Evolutionary conservation across 176 grass and related monocot species (phyloP).

Genomic region (Phoenix dactylifera): DNA sequence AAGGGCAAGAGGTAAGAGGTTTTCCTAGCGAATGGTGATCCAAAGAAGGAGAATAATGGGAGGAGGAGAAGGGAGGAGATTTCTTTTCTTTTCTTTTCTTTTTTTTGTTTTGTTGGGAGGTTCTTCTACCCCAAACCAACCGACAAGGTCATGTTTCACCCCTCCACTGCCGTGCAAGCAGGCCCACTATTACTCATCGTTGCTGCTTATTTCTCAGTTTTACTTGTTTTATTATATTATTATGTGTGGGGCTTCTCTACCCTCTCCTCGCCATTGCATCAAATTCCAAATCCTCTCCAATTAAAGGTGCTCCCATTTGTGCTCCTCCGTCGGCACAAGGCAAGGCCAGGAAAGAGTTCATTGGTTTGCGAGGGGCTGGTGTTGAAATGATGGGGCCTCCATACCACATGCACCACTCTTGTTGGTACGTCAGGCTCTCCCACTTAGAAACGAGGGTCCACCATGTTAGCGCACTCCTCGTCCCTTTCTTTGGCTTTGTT

Average conservation of each 20-base stretch:
- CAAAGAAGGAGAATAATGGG: background rate
- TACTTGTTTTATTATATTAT: background rate
- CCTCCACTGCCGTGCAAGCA: conserved; percentile 4
- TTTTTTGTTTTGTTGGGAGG: no score
- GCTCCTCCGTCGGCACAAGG: no score
- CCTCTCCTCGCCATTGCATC: no score
- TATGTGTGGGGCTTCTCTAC: no score
- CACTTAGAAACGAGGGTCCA: background rate
- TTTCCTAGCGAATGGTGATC: no score
- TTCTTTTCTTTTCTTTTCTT: no score
- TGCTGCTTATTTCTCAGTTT: conserved; percentile 1
- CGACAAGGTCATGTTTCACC: conserved; percentile 18
- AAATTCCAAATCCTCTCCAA: no score
- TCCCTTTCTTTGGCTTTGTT: no score
- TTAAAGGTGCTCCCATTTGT: no score
- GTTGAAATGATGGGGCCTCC: conserved; percentile 14
- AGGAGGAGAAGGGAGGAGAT: background rate
- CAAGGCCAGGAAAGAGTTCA: background rate
- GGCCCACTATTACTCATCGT: background rate
- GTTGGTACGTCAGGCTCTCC: background rate
- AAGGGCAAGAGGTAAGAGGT: no score
- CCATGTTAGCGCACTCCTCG: no score
- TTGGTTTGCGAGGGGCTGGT: background rate
- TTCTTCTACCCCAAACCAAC: background rate
- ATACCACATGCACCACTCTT: background rate